Conservation (phyloP, 345 rosid genomes). For the Hypericum perforatum region DNA sequence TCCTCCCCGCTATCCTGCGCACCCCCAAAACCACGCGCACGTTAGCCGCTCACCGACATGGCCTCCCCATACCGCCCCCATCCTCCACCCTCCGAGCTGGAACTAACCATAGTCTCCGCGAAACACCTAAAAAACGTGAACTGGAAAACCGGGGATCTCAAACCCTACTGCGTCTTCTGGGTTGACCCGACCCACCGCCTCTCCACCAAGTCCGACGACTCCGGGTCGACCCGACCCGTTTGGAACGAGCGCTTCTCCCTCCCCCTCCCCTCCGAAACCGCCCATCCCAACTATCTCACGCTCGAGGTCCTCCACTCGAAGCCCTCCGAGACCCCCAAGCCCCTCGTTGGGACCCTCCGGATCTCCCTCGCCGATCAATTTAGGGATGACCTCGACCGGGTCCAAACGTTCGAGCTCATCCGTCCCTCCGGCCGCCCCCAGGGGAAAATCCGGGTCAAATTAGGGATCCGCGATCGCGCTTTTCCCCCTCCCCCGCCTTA, state of each 20-base stretch:
- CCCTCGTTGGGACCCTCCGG: constrained; percentile 42
- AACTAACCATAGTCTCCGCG: constrained; percentile 14
- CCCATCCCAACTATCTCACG: constrained; percentile 23
- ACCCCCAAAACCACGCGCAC: no score
- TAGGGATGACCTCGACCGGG: constrained; percentile 12
- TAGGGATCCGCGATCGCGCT: constrained; percentile 34
- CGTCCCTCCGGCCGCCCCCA: constrained; percentile 61
- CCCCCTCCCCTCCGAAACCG: constrained; percentile 21
- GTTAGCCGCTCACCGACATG: constrained; percentile 6
- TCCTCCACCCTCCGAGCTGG: constrained; percentile 8
- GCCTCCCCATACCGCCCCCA: neutral
- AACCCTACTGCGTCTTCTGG: constrained; percentile 14
- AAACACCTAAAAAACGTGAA: constrained; percentile 19
- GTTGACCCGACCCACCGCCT: constrained; percentile 14
- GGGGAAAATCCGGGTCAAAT: constrained; percentile 42
- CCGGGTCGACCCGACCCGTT: constrained; percentile 30
- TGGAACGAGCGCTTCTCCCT: constrained; percentile 38
- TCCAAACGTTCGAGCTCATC: constrained; percentile 24
- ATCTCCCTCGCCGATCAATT: constrained; percentile 19
- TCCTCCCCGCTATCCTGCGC: no score
- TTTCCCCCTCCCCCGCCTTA: constrained; percentile 8
- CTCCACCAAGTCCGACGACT: constrained; percentile 6
- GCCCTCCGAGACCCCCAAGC: constrained; percentile 43
- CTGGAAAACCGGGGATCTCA: constrained; percentile 19
- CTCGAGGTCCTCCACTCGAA: constrained; percentile 52